Conservation (phyloP, 306 rosid genomes). For the Parietaria judaica region DNA sequence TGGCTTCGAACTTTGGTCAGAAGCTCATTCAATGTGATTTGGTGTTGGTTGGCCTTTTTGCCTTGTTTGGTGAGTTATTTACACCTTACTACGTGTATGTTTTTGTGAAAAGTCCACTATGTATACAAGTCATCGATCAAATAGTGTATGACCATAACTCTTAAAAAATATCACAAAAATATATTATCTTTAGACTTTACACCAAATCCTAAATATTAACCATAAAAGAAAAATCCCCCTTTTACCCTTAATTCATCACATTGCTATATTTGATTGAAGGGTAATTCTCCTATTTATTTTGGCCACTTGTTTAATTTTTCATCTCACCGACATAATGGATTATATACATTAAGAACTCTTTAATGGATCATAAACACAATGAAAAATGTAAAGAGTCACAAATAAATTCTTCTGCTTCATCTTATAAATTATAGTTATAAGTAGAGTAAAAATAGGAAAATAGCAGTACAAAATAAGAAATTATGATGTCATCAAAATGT, state of each 20-base stretch:
- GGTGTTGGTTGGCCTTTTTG: background rate
- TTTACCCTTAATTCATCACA: background rate
- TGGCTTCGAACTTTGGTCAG: conserved; percentile 1
- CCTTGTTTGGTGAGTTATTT: conserved; percentile 6
- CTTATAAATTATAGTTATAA: background rate
- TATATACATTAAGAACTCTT: no score
- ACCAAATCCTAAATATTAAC: no score
- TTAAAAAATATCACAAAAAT: background rate
- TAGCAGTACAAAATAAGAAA: background rate
- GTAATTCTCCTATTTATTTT: no score
- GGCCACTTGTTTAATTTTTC: no score
- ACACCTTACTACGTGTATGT: background rate
- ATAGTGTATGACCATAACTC: background rate
- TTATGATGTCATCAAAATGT: background rate
- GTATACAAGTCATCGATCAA: background rate
- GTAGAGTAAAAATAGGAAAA: background rate
- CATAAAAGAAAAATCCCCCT: background rate
- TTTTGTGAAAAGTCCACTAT: background rate
- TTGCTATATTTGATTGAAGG: background rate
- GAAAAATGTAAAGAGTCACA: no score
- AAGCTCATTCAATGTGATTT: background rate
- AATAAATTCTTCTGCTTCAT: background rate
- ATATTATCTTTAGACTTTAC: no score
- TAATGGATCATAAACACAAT: no score
- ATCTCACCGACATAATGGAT: no score